A percentile compares a stretch with the other conserved stretches of the same genome.
Conservation (phyloP, 2,329 filamentous ascomycete species). For the Pseudogymnoascus sp. region DNA sequence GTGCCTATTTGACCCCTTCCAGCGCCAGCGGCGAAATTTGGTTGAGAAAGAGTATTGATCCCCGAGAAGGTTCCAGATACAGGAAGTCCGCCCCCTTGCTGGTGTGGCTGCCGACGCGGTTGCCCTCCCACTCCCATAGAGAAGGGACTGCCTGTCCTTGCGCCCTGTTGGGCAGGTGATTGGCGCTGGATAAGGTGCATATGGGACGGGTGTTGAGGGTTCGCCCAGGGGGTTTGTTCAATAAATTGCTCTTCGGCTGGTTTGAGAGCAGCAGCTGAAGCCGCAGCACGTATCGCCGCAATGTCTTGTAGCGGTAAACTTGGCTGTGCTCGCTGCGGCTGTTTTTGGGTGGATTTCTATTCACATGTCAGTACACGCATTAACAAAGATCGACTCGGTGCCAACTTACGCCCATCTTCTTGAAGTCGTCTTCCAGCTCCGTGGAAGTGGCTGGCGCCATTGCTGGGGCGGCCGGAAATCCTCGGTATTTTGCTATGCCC, state of each 20-base stretch:
- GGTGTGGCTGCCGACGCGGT: constrained; percentile 34
- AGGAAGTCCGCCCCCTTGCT: constrained; percentile 24
- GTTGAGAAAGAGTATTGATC: not conserved
- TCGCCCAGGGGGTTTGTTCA: constrained; percentile 86
- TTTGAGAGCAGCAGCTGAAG: constrained; percentile 33
- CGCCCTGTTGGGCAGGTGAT: constrained; percentile 32
- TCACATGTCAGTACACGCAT: constrained; percentile 20
- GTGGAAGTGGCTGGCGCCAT: constrained; percentile 63
- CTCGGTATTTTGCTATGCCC: constrained; percentile 87
- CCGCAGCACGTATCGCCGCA: constrained; percentile 25
- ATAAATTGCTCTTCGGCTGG: constrained; percentile 79
- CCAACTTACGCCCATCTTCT: constrained; percentile 73
- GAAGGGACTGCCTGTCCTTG: constrained; percentile 31
- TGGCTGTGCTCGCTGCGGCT: constrained; percentile 19
- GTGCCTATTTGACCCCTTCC: not conserved
- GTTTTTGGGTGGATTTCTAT: constrained; percentile 21
- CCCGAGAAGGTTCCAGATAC: constrained; percentile 29
- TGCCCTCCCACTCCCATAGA: constrained; percentile 24
- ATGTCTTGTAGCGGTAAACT: constrained; percentile 27
- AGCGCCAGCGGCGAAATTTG: not conserved
- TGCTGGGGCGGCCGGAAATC: constrained; percentile 89
- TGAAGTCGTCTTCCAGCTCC: constrained; percentile 80
- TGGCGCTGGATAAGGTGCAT: constrained; percentile 35
- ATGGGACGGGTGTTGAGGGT: constrained; percentile 71
- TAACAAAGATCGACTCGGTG: constrained; percentile 13